A percentile compares a stretch with the other conserved stretches of the same genome.
phyloP scores from a whole-genome alignment of 192 early-diverging fungal species.

The Coemansia sp. region DNA sequence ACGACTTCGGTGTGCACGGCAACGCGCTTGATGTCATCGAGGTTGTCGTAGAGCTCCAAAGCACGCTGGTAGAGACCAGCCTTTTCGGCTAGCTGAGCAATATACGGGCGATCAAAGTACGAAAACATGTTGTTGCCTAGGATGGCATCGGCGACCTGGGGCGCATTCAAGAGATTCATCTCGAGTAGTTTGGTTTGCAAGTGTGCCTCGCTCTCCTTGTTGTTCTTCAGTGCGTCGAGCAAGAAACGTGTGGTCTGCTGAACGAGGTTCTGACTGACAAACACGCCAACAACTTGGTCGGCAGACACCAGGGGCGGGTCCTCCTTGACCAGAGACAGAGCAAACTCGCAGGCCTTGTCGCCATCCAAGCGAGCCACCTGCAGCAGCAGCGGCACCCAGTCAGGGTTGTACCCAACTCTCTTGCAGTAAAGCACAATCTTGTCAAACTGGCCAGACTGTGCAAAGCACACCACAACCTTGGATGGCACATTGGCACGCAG shows the following conservation, averaged over 20 bases:
- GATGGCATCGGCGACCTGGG: slow-evolving; percentile 98
- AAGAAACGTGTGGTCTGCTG: slow-evolving; percentile 97
- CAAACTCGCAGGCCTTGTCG: slow-evolving; percentile 94
- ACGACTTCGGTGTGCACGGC: slow-evolving; percentile 82
- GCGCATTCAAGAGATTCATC: slow-evolving; percentile 96
- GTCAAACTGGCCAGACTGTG: slow-evolving; percentile 91
- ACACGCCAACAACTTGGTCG: slow-evolving; percentile 92
- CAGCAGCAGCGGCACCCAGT: slow-evolving; percentile 87
- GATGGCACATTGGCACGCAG: slow-evolving; percentile 88
- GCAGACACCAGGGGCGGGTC: slow-evolving; percentile 72
- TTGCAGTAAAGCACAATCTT: slow-evolving; percentile 96
- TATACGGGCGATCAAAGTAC: slow-evolving; percentile 89
- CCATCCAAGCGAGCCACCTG: slow-evolving; percentile 87
- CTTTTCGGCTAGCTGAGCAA: slow-evolving; percentile 95
- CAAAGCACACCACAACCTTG: slow-evolving; percentile 96
- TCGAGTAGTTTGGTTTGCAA: slow-evolving; percentile 94
- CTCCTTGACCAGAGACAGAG: slow-evolving; percentile 80
- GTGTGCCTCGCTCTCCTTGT: slow-evolving; percentile 85
- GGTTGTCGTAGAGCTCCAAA: slow-evolving; percentile 95
- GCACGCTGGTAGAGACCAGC: slow-evolving; percentile 95
- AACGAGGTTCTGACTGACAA: slow-evolving; percentile 86
- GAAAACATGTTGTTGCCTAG: slow-evolving; percentile 93
- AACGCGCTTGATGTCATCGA: slow-evolving; percentile 93
- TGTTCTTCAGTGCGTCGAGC: slow-evolving; percentile 92
- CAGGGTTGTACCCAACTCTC: slow-evolving; percentile 89